Evolutionary conservation across 345 rosid species (phyloP).

Genomic region (Hirschfeldia incana): DNA sequence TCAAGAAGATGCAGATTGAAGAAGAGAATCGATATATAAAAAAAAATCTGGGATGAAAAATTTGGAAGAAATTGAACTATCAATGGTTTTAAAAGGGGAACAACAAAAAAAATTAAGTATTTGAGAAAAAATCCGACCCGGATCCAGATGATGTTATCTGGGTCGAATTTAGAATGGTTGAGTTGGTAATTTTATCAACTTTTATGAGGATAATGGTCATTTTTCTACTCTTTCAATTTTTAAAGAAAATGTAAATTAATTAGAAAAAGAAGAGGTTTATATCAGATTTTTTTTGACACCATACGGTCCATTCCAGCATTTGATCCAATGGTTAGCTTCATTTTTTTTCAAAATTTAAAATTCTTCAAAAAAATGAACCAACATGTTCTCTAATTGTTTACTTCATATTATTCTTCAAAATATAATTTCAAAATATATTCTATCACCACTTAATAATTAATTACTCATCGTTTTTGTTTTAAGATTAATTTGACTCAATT

Average conservation of each 20-base stretch:
- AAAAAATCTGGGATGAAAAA: not conserved
- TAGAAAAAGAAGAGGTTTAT: not conserved
- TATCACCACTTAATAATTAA: no score
- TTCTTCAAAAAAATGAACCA: no score
- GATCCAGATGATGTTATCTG: not conserved
- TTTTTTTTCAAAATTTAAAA: no score
- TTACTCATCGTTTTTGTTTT: no score
- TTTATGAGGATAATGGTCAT: not conserved
- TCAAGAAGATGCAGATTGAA: not conserved
- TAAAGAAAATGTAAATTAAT: not conserved
- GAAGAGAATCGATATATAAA: not conserved
- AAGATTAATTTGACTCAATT: no score
- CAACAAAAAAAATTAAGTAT: not conserved
- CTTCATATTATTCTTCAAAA: no score
- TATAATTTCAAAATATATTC: no score
- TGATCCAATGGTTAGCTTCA: not conserved
- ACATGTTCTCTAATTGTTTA: no score
- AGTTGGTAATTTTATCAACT: not conserved
- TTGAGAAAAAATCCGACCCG: not conserved
- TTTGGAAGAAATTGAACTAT: not conserved
- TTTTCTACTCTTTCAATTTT: not conserved
- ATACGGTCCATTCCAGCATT: not conserved
- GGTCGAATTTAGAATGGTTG: not conserved
- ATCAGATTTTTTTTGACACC: not conserved
- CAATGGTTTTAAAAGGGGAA: not conserved